Conservation (phyloP, 2,329 filamentous ascomycete genomes). For the Tricladium varicosporioides region DNA sequence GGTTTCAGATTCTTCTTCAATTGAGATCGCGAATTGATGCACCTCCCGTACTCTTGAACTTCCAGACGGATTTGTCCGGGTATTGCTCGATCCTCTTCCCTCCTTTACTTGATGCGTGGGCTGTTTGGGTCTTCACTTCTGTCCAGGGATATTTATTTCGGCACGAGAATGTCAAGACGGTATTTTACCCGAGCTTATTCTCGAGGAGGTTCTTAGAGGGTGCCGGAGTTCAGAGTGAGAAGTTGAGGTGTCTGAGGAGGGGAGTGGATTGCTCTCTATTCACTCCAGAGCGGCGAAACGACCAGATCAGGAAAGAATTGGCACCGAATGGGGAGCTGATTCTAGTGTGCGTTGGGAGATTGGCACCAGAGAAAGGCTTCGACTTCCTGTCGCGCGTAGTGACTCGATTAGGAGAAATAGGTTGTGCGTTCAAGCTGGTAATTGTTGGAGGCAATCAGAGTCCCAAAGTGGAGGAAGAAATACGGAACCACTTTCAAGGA, state of each 20-base stretch:
- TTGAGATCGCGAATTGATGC: constrained; percentile 47
- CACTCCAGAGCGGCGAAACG: constrained; percentile 50
- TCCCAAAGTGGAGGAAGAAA: constrained; percentile 57
- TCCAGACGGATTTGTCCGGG: constrained; percentile 68
- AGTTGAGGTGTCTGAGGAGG: constrained; percentile 59
- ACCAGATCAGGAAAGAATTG: constrained; percentile 50
- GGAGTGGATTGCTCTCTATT: constrained; percentile 66
- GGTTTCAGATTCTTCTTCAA: constrained; percentile 71
- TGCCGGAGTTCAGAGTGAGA: constrained; percentile 52
- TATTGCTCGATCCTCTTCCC: constrained; percentile 71
- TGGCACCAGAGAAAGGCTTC: constrained; percentile 71
- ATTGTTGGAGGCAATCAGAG: constrained; percentile 69
- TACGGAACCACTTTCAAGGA: constrained; percentile 56
- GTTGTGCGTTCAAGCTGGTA: constrained; percentile 60
- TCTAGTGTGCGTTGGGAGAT: constrained; percentile 62
- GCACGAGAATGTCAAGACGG: constrained; percentile 37
- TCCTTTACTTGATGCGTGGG: constrained; percentile 56
- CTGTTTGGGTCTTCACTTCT: constrained; percentile 59
- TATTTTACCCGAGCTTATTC: constrained; percentile 67
- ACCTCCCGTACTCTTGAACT: constrained; percentile 61
- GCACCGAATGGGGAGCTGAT: constrained; percentile 63
- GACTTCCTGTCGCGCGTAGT: constrained; percentile 61
- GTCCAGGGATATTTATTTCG: constrained; percentile 40
- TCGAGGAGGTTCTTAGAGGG: constrained; percentile 59
- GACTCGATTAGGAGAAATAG: constrained; percentile 50